Evolutionary conservation across 2,329 filamentous ascomycete genomes (phyloP).

Genomic region (Clonostachys chloroleuca): DNA sequence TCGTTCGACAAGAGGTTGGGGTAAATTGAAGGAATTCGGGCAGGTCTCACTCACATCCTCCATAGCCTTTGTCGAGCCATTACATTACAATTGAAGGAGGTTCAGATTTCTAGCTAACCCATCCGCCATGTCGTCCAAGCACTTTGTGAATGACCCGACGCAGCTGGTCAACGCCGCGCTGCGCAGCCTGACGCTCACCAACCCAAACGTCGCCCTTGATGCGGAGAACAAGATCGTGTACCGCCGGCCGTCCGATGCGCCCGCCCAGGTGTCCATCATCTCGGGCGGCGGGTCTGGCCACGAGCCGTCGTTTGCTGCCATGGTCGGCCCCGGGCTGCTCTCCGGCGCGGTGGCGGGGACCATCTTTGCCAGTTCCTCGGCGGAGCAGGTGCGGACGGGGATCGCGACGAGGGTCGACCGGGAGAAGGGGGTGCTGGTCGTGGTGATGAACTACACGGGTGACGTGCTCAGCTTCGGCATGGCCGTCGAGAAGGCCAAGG

Average conservation of each 20-base stretch:
- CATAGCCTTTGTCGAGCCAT: neutral
- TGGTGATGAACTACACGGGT: constrained; percentile 93
- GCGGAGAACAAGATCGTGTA: constrained; percentile 79
- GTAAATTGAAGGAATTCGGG: no score
- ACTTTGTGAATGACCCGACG: constrained; percentile 84
- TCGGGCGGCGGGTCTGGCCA: constrained; percentile 89
- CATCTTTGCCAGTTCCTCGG: constrained; percentile 78
- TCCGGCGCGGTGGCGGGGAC: constrained; percentile 81
- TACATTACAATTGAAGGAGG: neutral
- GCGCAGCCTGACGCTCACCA: constrained; percentile 72
- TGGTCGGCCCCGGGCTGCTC: constrained; percentile 78
- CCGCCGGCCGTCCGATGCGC: constrained; percentile 49
- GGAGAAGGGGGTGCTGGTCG: constrained; percentile 74
- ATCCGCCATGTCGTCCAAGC: constrained; percentile 56
- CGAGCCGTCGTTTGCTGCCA: constrained; percentile 82
- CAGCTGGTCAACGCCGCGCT: constrained; percentile 76
- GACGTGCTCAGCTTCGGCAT: constrained; percentile 91
- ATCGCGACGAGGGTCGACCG: constrained; percentile 70
- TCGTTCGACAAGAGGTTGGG: no score
- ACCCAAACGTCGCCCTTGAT: constrained; percentile 80
- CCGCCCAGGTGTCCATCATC: constrained; percentile 69
- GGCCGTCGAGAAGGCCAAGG: constrained; percentile 87
- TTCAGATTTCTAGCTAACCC: constrained; percentile 1
- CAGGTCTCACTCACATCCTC: no score
- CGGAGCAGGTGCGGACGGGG: constrained; percentile 76